A percentile compares a stretch with the other conserved stretches of the same genome.
Evolutionary conservation across 1,284 basidiomycete species (phyloP).

Genomic region (Ceratobasidium sp.): DNA sequence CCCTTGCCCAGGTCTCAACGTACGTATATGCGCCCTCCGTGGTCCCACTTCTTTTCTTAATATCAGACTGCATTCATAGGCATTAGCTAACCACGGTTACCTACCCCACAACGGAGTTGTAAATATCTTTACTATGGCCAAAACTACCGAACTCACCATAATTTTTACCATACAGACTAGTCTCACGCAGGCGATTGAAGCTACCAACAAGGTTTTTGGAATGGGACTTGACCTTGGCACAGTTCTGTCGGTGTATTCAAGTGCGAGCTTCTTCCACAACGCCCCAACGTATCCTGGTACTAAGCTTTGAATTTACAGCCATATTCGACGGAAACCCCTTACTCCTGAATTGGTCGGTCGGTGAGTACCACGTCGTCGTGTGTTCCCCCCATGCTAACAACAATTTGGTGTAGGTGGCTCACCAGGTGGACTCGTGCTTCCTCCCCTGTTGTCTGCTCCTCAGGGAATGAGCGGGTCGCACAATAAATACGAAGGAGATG

Average conservation of each 20-base stretch:
- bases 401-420: slow-evolving; percentile 7
- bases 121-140: background rate
- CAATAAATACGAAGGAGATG: slow-evolving; percentile 35
- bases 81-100: slow-evolving; percentile 32
- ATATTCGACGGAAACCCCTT: slow-evolving; percentile 4
- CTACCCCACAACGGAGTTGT: slow-evolving; percentile 24
- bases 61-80: background rate
- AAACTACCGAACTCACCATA: background rate
- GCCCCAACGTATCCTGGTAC: background rate
- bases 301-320: slow-evolving; percentile 1
- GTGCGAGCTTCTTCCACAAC: background rate
- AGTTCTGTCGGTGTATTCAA: background rate
- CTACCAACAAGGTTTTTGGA: slow-evolving; percentile 26
- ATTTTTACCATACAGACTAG: background rate
- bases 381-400: background rate
- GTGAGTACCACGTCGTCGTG: background rate
- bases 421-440: background rate
- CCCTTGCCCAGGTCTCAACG: slow-evolving; percentile 31
- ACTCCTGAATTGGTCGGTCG: background rate
- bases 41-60: background rate
- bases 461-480: slow-evolving; percentile 30
- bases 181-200: background rate
- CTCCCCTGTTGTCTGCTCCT: slow-evolving; percentile 11
- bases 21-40: background rate
- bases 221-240: slow-evolving; percentile 10